phyloP scores from a whole-genome alignment of 2,329 filamentous ascomycete genomes.

The Pseudofabraea citricarpa region DNA sequence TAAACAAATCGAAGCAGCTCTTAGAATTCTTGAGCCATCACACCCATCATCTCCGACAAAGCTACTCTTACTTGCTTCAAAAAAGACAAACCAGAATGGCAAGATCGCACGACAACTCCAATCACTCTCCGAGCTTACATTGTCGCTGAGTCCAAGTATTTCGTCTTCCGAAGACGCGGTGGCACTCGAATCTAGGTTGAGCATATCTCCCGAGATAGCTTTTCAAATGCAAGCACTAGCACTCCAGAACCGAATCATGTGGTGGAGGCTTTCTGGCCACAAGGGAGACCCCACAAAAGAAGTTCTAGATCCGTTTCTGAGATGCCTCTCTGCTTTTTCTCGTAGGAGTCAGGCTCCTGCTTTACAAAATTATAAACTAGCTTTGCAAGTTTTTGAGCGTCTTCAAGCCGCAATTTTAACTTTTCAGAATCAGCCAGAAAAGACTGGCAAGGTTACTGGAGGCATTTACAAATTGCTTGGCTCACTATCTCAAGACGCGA shows the following conservation, averaged over 20 bases:
- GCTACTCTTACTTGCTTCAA: conserved; percentile 43
- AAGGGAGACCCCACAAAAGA: conserved; percentile 57
- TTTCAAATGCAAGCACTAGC: conserved; percentile 62
- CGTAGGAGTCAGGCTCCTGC: conserved; percentile 37
- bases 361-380: conserved; percentile 16
- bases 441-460: conserved; percentile 11
- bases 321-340: conserved; percentile 56
- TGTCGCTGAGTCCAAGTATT: conserved; percentile 64
- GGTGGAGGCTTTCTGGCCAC: conserved; percentile 61
- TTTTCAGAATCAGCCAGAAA: conserved; percentile 9
- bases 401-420: conserved; percentile 16
- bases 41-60: conserved; percentile 52
- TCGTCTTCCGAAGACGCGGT: conserved; percentile 55
- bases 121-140: conserved; percentile 56
- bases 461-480: conserved; percentile 45
- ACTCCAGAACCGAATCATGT: conserved; percentile 55
- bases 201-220: conserved; percentile 49
- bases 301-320: conserved; percentile 58
- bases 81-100: conserved; percentile 37
- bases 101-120: conserved; percentile 65
- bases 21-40: conserved; percentile 49
- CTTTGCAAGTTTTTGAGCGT: conserved; percentile 13
- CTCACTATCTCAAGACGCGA: conserved; percentile 40
- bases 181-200: conserved; percentile 48
- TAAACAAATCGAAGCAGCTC: conserved; percentile 49